Conservation (phyloP, 768 basidiomycete genomes). For the Mrakia gelida region DNA sequence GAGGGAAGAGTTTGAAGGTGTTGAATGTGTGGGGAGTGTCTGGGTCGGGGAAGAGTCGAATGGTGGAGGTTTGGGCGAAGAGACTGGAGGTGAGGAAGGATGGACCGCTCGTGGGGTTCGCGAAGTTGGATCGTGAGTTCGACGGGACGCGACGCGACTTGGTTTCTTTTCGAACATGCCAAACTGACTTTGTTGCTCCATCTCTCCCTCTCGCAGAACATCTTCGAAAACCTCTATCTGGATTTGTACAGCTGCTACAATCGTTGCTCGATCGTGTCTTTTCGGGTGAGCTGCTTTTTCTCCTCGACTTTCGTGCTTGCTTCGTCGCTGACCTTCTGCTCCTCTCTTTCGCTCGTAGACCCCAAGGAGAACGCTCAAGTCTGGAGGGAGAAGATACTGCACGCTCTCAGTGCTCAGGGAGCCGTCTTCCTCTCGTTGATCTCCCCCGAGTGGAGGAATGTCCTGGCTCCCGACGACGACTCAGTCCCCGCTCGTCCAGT, state of each 20-base stretch:
- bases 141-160: slow-evolving; percentile 27
- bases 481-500: not conserved
- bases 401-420: slow-evolving; percentile 35
- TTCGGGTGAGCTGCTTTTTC: slow-evolving; percentile 20
- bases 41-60: slow-evolving; percentile 34
- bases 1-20: slow-evolving; percentile 5
- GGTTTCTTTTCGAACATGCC: slow-evolving; percentile 12
- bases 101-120: slow-evolving; percentile 21
- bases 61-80: slow-evolving; percentile 31
- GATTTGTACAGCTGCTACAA: slow-evolving; percentile 39
- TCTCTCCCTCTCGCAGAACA: slow-evolving; percentile 36
- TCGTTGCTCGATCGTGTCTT: slow-evolving; percentile 38
- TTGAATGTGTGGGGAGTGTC: slow-evolving; percentile 34
- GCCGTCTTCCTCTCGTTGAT: slow-evolving; percentile 37
- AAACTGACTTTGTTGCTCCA: not conserved
- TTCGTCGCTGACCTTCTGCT: not conserved
- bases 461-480: slow-evolving; percentile 28
- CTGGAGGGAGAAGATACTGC: slow-evolving; percentile 36
- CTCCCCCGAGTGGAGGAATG: slow-evolving; percentile 32
- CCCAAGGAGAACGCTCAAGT: slow-evolving; percentile 36
- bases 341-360: slow-evolving; percentile 32
- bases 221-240: slow-evolving; percentile 59
- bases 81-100: slow-evolving; percentile 14
- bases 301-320: not conserved
- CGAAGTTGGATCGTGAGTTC: slow-evolving; percentile 55